Percentiles rank a stretch among this genome's conserved stretches.
Conservation (phyloP, 768 basidiomycete species). For the Gloeopeniophorella convolvens region DNA sequence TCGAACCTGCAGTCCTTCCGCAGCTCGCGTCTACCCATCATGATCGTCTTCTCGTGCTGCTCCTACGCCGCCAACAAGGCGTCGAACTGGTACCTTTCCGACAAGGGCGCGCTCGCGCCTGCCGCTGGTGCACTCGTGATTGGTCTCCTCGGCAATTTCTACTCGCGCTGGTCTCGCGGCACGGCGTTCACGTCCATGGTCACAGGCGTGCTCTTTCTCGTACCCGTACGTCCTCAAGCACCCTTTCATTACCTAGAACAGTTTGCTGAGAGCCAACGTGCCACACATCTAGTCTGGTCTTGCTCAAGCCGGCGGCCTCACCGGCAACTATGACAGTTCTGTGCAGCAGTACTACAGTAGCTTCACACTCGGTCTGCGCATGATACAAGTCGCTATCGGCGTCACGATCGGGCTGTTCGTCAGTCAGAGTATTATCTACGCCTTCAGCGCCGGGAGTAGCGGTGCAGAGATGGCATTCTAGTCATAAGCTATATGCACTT, state of each 20-base stretch:
- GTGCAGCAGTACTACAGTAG: constrained; percentile 69
- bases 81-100: constrained; percentile 53
- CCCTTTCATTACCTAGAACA: neutral
- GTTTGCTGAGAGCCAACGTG: neutral
- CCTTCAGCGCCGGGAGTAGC: constrained; percentile 67
- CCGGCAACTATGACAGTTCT: constrained; percentile 52
- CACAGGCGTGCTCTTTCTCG: constrained; percentile 87
- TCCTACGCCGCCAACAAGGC: constrained; percentile 66
- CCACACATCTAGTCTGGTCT: constrained; percentile 55
- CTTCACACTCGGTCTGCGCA: constrained; percentile 71
- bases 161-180: constrained; percentile 66
- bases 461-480: constrained; percentile 72
- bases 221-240: constrained; percentile 55
- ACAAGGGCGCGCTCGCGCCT: constrained; percentile 66
- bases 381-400: constrained; percentile 81
- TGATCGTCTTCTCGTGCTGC: constrained; percentile 73
- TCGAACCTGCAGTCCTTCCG: constrained; percentile 68
- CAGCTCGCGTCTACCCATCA: constrained; percentile 65
- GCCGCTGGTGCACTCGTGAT: constrained; percentile 74
- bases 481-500: no score
- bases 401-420: constrained; percentile 82
- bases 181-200: constrained; percentile 90
- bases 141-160: constrained; percentile 75
- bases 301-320: constrained; percentile 66
- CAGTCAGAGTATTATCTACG: constrained; percentile 73